A percentile compares a stretch with the other conserved stretches of the same genome.
These are phyloP conservation scores for Rhododendron simsii DNA, from an alignment of 148 eudicot genomes.

Conservation along the genomic window DNA sequence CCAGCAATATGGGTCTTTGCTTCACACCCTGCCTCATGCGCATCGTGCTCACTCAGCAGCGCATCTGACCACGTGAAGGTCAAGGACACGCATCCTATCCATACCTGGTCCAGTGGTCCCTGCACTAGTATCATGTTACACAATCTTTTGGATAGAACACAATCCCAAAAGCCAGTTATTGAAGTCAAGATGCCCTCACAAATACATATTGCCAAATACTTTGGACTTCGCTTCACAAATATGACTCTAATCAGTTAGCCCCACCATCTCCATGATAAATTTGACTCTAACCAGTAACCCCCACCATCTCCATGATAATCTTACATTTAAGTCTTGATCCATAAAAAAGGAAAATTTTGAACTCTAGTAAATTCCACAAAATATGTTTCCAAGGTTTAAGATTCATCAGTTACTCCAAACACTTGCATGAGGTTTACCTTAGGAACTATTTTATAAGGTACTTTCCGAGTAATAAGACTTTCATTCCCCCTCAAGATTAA, in stretches of 20 bases:
- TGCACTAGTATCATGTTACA: neutral
- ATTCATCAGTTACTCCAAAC: neutral
- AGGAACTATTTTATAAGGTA: neutral
- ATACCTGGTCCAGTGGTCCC: neutral
- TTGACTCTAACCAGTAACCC: neutral
- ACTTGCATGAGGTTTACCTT: neutral
- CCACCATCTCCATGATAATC: neutral
- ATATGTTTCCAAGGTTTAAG: neutral
- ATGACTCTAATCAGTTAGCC: neutral
- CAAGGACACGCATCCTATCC: neutral
- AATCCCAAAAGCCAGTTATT: neutral
- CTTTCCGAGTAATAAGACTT: neutral
- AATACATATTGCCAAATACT: neutral
- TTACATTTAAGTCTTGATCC: neutral
- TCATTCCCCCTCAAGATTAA: neutral
- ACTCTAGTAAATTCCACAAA: neutral
- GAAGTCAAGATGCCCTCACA: neutral
- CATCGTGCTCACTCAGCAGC: neutral
- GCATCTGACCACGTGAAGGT: neutral
- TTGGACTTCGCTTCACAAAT: neutral
- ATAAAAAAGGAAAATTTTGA: neutral
- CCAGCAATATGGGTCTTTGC: neutral
- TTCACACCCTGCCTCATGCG: neutral
- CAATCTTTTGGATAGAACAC: neutral
- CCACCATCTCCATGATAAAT: neutral